These are phyloP conservation scores for Aristolochia californica DNA, from an alignment of 164 flowering plant species.

Conservation along the genomic window DNA sequence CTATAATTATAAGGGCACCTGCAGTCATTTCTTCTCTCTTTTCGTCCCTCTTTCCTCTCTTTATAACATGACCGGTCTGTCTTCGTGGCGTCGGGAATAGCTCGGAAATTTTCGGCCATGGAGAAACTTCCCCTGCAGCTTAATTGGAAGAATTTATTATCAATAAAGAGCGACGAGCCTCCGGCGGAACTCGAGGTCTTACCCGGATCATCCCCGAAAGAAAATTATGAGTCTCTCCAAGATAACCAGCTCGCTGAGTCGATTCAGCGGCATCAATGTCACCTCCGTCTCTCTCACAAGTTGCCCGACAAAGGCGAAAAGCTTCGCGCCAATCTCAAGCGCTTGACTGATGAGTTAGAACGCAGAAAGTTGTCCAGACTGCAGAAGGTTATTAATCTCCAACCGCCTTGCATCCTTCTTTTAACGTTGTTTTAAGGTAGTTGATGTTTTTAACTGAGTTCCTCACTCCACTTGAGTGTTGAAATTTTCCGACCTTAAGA, in stretches of 20 bases:
- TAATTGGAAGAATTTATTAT: neutral
- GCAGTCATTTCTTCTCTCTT: no score
- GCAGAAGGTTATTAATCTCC: constrained; percentile 10
- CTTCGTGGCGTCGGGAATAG: no score
- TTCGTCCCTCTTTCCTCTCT: no score
- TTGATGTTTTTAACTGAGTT: no score
- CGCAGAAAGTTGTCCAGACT: constrained; percentile 15
- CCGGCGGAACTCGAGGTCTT: neutral
- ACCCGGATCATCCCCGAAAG: neutral
- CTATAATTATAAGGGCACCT: no score
- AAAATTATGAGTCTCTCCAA: constrained; percentile 4
- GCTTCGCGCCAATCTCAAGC: constrained; percentile 14
- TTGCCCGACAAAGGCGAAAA: constrained; percentile 39
- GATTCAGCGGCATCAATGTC: constrained; percentile 7
- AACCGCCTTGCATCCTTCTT: no score
- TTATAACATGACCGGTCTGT: no score
- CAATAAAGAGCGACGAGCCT: neutral
- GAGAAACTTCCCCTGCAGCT: neutral
- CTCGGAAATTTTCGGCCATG: no score
- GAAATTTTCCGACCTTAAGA: no score
- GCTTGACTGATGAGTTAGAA: constrained; percentile 23
- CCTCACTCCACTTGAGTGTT: no score
- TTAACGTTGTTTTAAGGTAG: no score
- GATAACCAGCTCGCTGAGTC: constrained; percentile 18
- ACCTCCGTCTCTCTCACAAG: neutral